Evolutionary conservation across 257 asterid species (phyloP).

Genomic region (Solanum arcanum): DNA sequence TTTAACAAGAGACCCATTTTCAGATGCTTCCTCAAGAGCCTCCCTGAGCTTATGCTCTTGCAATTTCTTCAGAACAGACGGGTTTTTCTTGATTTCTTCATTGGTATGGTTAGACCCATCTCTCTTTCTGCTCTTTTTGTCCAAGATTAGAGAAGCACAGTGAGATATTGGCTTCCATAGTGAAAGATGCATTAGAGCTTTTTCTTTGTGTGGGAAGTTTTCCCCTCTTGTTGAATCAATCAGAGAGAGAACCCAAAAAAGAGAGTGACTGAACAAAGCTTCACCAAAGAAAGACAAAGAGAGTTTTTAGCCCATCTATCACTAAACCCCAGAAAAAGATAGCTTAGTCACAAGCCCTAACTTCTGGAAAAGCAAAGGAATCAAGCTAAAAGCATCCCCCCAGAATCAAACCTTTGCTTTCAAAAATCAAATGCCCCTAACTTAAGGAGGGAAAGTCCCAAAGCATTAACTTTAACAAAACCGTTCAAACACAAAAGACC

Average conservation of each 20-base stretch:
- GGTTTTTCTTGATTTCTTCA: conserved; percentile 54
- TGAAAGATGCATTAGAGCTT: conserved; percentile 84
- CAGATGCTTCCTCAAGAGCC: conserved; percentile 99
- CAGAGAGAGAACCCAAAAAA: conserved; percentile 12
- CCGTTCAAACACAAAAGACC: conserved; percentile 36
- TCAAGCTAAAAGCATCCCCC: conserved; percentile 44
- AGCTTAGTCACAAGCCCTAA: conserved; percentile 30
- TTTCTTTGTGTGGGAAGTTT: background rate
- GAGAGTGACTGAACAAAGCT: conserved; percentile 17
- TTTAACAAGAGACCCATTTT: conserved; percentile 78
- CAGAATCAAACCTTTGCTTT: conserved; percentile 60
- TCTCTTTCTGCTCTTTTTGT: conserved; percentile 81
- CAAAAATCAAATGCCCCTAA: conserved; percentile 35
- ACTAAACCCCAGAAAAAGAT: conserved; percentile 31
- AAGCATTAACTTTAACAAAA: conserved; percentile 23
- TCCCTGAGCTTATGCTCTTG: conserved; percentile 87
- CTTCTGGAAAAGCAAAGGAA: conserved; percentile 54
- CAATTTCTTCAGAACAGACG: conserved; percentile 60
- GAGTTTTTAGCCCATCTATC: conserved; percentile 42
- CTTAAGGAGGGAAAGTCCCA: conserved; percentile 43
- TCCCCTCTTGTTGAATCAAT: conserved; percentile 1
- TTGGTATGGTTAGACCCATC: conserved; percentile 49
- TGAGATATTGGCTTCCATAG: conserved; percentile 98
- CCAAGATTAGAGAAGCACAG: conserved; percentile 89
- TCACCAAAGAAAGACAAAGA: conserved; percentile 4